These are phyloP conservation scores for Chytridium lagenaria DNA, from an alignment of 371 early-diverging fungal species.

Conservation along the genomic window DNA sequence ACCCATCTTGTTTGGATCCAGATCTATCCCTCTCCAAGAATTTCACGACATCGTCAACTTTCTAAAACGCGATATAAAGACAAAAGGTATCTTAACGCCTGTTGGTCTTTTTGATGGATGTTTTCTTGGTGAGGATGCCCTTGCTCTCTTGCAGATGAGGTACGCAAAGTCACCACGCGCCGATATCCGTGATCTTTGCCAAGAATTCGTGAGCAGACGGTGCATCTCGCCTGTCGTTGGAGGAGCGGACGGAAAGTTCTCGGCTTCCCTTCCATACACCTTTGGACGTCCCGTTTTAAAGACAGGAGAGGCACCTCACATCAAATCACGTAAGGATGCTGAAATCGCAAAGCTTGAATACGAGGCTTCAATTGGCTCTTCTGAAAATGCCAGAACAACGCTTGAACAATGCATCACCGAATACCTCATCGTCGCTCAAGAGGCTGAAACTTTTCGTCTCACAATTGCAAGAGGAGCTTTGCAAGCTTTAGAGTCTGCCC, in stretches of 20 bases:
- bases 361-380: slow-evolving; percentile 25
- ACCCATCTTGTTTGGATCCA: slow-evolving; percentile 36
- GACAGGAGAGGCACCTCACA: slow-evolving; percentile 39
- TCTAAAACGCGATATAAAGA: slow-evolving; percentile 31
- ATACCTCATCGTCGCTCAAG: slow-evolving; percentile 41
- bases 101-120: slow-evolving; percentile 39
- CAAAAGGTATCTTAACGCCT: slow-evolving; percentile 36
- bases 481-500: slow-evolving; percentile 39
- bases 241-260: slow-evolving; percentile 26
- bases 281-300: slow-evolving; percentile 33
- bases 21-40: slow-evolving; percentile 33
- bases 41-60: slow-evolving; percentile 29
- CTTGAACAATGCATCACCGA: slow-evolving; percentile 44
- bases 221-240: slow-evolving; percentile 37
- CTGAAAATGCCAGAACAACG: slow-evolving; percentile 39
- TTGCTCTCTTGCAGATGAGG: slow-evolving; percentile 23
- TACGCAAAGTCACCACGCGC: slow-evolving; percentile 34
- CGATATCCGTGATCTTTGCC: slow-evolving; percentile 26
- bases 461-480: slow-evolving; percentile 33
- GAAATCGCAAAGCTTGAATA: slow-evolving; percentile 39
- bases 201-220: slow-evolving; percentile 32
- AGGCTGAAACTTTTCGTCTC: slow-evolving; percentile 36
- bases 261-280: slow-evolving; percentile 28
- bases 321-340: slow-evolving; percentile 39
- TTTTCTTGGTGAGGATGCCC: slow-evolving; percentile 39